Base-by-base conservation (phyloP, 257 asterid species). In the Capsicum baccatum region DNA sequence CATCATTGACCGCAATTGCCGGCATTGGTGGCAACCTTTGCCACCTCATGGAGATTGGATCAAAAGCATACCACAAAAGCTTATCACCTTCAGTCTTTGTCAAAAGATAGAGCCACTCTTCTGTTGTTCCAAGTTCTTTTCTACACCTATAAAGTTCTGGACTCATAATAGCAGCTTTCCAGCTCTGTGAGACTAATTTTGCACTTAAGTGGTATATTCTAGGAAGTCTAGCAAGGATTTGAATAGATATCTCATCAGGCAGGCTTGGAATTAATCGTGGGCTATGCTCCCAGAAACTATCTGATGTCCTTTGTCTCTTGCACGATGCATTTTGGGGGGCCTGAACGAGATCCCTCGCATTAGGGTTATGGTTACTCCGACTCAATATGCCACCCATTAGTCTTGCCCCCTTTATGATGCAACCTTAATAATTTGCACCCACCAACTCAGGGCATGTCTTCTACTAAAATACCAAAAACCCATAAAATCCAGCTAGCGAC, bases 201-300 rank as follows among this genome's bases (percentile, higher is more conserved):
- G 89, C 96, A 63, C 86, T 88, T 76, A 88, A 84, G 83, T 94
- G 92, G 33, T 80, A 82, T 56, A 88, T 85, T 81, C 97, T 88
- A 14, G 98, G 98, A 60, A 94, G 87, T 21, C 97, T 88, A 56
- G 98, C 97, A 68, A 94, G 95, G 84, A 94, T 91, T 86, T 93
- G 97, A 82, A 94, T 87, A 3, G 98, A 92, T 84, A 94, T 88
- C 86, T 94, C 98, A 84, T 94, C 97, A 37, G 98, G 98, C 44
- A 94, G 92, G 90, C 88, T 91, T 9, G 97, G 97, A 81, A 94
- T 91, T 58, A 94, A 87, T 33, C 92, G 84, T 11, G 92, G 90
- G 50, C 86, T 86, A 14, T 94, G 97, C 74, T 93, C 97, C 98
- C 97, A 91, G 81, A 90, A 89, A 86, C 89, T 86, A 16, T 88